These are phyloP conservation scores for Nemania sp. DNA, from an alignment of 2,329 filamentous ascomycete genomes.

Conservation along the genomic window DNA sequence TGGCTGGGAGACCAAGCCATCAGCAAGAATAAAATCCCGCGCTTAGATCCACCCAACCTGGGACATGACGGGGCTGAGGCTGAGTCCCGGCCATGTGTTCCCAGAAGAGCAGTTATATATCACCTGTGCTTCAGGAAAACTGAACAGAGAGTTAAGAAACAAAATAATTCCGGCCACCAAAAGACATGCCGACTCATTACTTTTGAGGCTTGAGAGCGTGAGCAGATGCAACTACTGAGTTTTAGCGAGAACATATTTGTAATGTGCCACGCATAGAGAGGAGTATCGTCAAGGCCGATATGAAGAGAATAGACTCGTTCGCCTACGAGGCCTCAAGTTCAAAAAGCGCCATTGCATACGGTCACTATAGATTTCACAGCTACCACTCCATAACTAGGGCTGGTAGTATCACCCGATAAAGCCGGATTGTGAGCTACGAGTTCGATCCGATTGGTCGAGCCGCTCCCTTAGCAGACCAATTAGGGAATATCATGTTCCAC, in stretches of 20 bases:
- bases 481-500: constrained; percentile 12
- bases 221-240: background rate
- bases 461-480: constrained; percentile 6
- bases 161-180: background rate
- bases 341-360: background rate
- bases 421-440: background rate
- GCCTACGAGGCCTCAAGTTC: background rate
- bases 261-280: constrained; percentile 12
- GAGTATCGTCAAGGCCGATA: constrained; percentile 7
- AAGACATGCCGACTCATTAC: background rate
- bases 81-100: background rate
- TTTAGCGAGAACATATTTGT: background rate
- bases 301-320: constrained; percentile 8
- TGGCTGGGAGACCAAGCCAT: constrained; percentile 28
- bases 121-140: background rate
- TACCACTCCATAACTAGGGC: background rate
- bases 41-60: constrained; percentile 1
- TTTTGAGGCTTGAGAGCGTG: background rate
- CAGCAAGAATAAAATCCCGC: constrained; percentile 26
- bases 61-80: constrained; percentile 1
- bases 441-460: constrained; percentile 9
- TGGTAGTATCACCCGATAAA: background rate
- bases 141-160: background rate
- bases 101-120: background rate
- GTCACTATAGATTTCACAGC: background rate